Evolutionary conservation across 208 protist species (phyloP), one percentile per base, ranked within the genome.

Genomic region (Acanthamoeba quina): DNA sequence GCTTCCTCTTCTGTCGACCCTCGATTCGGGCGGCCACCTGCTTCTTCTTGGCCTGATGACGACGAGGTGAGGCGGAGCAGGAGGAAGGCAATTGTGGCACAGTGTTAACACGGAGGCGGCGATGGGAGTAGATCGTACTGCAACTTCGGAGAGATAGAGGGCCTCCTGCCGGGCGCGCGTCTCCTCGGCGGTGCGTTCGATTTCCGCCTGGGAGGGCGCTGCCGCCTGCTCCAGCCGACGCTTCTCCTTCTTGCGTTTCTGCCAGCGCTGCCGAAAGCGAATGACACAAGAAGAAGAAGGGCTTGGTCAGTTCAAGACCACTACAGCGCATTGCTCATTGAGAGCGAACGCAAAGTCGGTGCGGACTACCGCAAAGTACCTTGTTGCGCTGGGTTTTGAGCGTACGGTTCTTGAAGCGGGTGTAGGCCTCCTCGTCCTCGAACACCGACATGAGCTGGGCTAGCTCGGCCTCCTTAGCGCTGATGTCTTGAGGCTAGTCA

Each of bases 401-500:
- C 49, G 62, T 62, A 41, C 78, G 78, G 29, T 86, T 86, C 49
- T 86, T 86, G 78, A 86, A 86, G 15, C 19, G 13, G 21, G 47
- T 62, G 49, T 86, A 86, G 78, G 41, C 78, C 9, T 62, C 78
- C 31, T 86, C 78, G 78, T 86, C 78, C 6, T 86, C 78, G 26
- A 86, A 86, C 26, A 86, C 52, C 6, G 78, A n/a, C 78, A 86
- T 86, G 21, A 86, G 78, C 78, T 86, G 49, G 4, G 41, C 49
- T n/a, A 86, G 29, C 24, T 0, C 29, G 78, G 13, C 26, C 49
- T 86, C 78, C 21, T 86, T 56, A n/a, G 52, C 49, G 52, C 49
- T 62, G 3, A 86, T 56, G 49, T 86, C 78, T 62, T 86, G 78
- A 2, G 78, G 78, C 78, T 86, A 62, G 78, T 86, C 34, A 86